A percentile compares a stretch with the other conserved stretches of the same genome.
These are phyloP conservation scores for Carex littledalei DNA, from an alignment of 176 grass and related monocot genomes.

Conservation along the genomic window DNA sequence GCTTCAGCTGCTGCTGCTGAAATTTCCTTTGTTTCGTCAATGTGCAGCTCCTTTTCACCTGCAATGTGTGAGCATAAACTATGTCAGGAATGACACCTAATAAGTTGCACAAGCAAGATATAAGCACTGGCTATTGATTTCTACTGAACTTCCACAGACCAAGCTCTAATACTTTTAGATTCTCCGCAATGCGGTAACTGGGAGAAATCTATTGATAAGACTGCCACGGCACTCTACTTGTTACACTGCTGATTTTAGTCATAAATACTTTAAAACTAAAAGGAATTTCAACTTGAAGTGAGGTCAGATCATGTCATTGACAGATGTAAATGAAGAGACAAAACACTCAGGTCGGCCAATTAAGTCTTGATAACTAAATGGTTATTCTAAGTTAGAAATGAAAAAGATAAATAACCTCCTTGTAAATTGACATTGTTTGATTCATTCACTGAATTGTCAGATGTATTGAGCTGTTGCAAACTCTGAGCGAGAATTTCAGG, in stretches of 20 bases:
- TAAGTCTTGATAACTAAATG: not conserved
- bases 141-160: not conserved
- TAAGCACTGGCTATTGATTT: not conserved
- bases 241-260: not conserved
- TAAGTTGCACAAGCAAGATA: not conserved
- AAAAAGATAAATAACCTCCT: not conserved
- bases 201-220: not conserved
- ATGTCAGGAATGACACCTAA: not conserved
- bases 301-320: not conserved
- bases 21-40: constrained; percentile 35
- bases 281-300: not conserved
- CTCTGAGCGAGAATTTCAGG: constrained; percentile 19
- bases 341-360: not conserved
- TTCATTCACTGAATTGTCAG: not conserved
- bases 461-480: constrained; percentile 31
- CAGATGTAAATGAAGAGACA: not conserved
- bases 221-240: not conserved
- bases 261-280: not conserved
- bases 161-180: not conserved
- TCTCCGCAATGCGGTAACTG: no score
- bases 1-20: constrained; percentile 22
- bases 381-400: not conserved
- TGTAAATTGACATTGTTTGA: not conserved
- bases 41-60: constrained; percentile 40
- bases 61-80: not conserved